Evolutionary conservation across 2,329 filamentous ascomycete species (phyloP), one percentile per base, ranked within the genome.

Genomic region (Conoideocrella luteorostrata): DNA sequence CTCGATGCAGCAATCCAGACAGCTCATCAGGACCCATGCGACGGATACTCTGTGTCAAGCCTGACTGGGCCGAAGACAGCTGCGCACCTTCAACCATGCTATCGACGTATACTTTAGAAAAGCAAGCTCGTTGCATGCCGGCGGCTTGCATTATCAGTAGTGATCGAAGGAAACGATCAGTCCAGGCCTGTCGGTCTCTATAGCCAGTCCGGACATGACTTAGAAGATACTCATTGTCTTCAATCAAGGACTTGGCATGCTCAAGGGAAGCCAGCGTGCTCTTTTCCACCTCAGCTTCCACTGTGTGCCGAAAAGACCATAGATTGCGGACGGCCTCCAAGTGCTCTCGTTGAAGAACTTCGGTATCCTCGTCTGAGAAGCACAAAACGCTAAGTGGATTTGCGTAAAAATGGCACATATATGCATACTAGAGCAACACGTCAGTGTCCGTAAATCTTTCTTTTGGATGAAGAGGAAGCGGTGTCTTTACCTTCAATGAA

Each of bases 371-470:
- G 29, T 47, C 52, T 20, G 48, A 48, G 3, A 66, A 65, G 9
- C 81, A 62, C 26, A 91, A 71, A 4, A 88, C 61, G 48, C 81
- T 87, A 4, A 89, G 68, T 1, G 84, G 78, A 52, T 89, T 91
- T 30, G 84, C 84, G 53, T 88, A 91, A 56, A 87, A 91, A 59
- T 89, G 85, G 45, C 83, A 87, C 86, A 94, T 90, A 57, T 89
- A 88, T 1, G 83, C 80, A 63, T 91, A 93, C 77, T 88, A 59
- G 35, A 42, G 36, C 39, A 17, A 35, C n/a, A 18, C 15, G 32
- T 46, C 39, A 45, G 44, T n/a, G 13, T 23, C 17, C 4, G n/a
- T n/a, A n/a, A n/a, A n/a, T n/a, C n/a, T n/a, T n/a, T n/a, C n/a
- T n/a, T n/a, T n/a, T 21, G 9, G 11, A 39, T 39, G 10, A 30